phyloP scores from a whole-genome alignment of 2,329 filamentous ascomycete genomes.

The Fusarium subtropicale region DNA sequence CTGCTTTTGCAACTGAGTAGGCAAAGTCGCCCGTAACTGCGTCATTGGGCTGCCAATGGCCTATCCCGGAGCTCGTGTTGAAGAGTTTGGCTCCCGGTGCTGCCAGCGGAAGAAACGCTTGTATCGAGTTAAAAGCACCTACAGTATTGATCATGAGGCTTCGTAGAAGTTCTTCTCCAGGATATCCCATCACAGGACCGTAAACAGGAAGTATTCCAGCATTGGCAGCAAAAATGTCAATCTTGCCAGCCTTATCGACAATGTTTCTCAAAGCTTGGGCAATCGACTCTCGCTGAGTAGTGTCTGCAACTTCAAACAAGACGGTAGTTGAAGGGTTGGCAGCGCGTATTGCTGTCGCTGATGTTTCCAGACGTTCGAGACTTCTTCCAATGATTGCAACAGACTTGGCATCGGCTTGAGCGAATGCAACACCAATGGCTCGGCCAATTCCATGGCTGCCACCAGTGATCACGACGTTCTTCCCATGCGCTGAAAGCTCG shows the following conservation, averaged over 20 bases:
- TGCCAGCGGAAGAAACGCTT: conserved; percentile 39
- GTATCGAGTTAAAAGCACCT: conserved; percentile 41
- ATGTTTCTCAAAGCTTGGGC: background rate
- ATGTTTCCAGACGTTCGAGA: conserved; percentile 42
- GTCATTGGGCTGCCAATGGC: conserved; percentile 37
- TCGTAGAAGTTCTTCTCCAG: conserved; percentile 7
- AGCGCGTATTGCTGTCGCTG: conserved; percentile 5
- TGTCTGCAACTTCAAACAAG: background rate
- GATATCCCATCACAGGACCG: background rate
- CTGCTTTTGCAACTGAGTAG: conserved; percentile 54
- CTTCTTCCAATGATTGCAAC: conserved; percentile 56
- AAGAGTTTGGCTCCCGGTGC: conserved; percentile 35
- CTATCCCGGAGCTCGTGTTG: conserved; percentile 38
- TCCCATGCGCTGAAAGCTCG: conserved; percentile 50
- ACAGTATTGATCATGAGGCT: conserved; percentile 45
- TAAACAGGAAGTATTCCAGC: conserved; percentile 9
- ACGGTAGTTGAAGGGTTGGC: background rate
- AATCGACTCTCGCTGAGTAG: background rate
- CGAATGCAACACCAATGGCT: conserved; percentile 69
- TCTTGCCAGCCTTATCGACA: conserved; percentile 8
- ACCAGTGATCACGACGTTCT: conserved; percentile 72
- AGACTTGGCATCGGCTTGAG: conserved; percentile 52
- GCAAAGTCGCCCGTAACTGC: conserved; percentile 32
- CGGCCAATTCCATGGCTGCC: conserved; percentile 72
- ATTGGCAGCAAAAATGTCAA: conserved; percentile 34